Base-by-base conservation (phyloP, 1,139 yeast genomes). In the Sporopachydermia cereana region DNA sequence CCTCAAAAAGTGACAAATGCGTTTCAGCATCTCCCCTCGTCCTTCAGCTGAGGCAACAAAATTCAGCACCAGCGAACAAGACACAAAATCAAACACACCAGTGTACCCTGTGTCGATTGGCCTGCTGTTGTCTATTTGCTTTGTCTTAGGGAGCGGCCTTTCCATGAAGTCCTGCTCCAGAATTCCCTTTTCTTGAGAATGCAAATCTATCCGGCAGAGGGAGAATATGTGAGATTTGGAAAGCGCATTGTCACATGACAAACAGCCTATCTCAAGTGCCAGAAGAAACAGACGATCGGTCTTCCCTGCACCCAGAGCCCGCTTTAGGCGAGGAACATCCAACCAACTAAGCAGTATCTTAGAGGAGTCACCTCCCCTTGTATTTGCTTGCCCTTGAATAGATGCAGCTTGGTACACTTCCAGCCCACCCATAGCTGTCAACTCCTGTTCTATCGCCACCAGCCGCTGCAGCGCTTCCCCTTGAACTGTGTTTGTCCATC, bases 301-400 rank as follows among this genome's bases (percentile, higher is more conserved):
- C 1, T 50, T 41, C 42, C 53, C 52, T 14, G 56, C 45, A 23
- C 55, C 54, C 5, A 56, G 53, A 39, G 59, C 51, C 48, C 62
- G 53, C 17, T 48, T 34, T 12, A 34, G 18, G 20, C n/a, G 44
- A 23, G 59, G 36, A 36, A 67, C 72, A 42, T 56, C 56, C 16
- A 85, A 59, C 96, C 96, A 88, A 47, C 75, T 72, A 2, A 84
- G 69, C 42, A 86, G 62, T 49, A 75, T 66, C 53, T 81, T 84
- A 1, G 95, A 86, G 0, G 96, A 84, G 59, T 89, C 97, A 2
- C 96, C 95, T 0, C 97, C 97, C 50, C 97, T 63, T 43, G 71
- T 71, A 1, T 63, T 62, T 48, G 77, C 76, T 55, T 89, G 97
- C 0, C 97, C 97, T 44, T 79, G 76, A 1, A 84, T 75, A 1